Evolutionary conservation across 352 stramenopile species (phyloP), one percentile per base, ranked within the genome.

Genomic region (Phytophthora gonapodyides): DNA sequence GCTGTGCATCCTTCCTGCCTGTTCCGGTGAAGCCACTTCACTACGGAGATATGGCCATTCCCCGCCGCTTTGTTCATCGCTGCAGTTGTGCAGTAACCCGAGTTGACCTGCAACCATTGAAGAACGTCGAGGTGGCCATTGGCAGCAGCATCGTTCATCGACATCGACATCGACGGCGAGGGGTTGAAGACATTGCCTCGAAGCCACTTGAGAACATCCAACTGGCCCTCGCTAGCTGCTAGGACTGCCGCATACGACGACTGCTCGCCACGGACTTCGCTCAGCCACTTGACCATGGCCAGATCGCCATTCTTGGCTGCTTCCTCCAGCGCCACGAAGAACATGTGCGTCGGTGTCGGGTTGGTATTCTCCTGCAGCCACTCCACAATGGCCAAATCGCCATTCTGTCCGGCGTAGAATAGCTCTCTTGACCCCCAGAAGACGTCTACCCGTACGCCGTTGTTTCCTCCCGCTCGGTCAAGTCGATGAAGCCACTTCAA

Each of bases 361-460:
- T 67, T 60, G n/a, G 69, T 74, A 54, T 78, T 57, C 35, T 73
- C 51, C 35, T 78, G 69, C 31, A 81, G 61, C 73, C 69, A 81
- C 27, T 75, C 38, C 3, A 69, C 69, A 2, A 77, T 59, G 3
- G 61, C 17, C 50, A 78, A 62, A 56, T 74, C 57, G 1, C 67
- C 55, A 19, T 68, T 58, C 30, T 73, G 61, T 12, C 61, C 72
- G 15, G 72, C 68, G 43, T 76, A 78, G 36, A 78, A 72, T 11
- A 80, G 57, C 61, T 77, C 69, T 53, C 54, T 69, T 2, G 69
- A 57, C 3, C 65, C 69, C 65, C 69, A 77, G 37, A 77, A 74
- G 7, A 74, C 69, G 21, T 68, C 57, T 9, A 70, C 31, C 6
- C 11, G 45, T 11, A 21, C 15, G 6, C 35, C 21, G 33, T 11